Conservation (phyloP, 331 rosid species). For the Rosa hybrid region DNA sequence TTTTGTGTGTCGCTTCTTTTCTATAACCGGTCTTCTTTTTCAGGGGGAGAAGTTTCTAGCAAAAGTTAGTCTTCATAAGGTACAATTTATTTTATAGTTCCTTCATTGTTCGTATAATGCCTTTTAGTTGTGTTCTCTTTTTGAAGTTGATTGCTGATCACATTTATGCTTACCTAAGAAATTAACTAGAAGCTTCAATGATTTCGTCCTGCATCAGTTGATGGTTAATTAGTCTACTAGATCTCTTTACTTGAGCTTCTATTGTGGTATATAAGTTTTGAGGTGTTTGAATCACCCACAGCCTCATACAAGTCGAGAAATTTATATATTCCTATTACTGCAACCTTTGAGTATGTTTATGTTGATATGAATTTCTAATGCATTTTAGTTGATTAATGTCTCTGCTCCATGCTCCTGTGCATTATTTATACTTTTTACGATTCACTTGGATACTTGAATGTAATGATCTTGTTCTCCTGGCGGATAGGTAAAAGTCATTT, state of each 20-base stretch:
- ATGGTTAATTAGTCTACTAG: neutral
- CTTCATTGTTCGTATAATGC: constrained; percentile 12
- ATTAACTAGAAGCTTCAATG: neutral
- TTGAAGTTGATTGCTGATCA: constrained; percentile 15
- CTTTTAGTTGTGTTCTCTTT: constrained; percentile 12
- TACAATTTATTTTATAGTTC: constrained; percentile 20
- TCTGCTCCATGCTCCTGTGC: constrained; percentile 8
- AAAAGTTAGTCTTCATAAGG: constrained; percentile 77
- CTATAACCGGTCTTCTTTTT: constrained; percentile 27
- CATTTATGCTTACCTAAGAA: neutral
- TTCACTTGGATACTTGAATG: neutral
- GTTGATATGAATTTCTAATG: neutral
- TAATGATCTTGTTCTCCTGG: constrained; percentile 25
- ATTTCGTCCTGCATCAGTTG: neutral
- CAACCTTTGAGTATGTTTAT: neutral
- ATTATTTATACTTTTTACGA: neutral
- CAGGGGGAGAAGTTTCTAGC: constrained; percentile 79
- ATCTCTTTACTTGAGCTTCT: neutral
- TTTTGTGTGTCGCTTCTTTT: neutral
- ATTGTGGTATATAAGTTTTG: neutral
- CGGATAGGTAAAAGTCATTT: constrained; percentile 72
- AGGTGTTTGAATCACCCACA: neutral
- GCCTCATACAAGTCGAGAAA: neutral
- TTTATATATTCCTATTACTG: neutral
- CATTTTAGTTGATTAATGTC: neutral